Base-by-base conservation (phyloP, 139 green algal genomes). In the Coccomyxa sp. region DNA sequence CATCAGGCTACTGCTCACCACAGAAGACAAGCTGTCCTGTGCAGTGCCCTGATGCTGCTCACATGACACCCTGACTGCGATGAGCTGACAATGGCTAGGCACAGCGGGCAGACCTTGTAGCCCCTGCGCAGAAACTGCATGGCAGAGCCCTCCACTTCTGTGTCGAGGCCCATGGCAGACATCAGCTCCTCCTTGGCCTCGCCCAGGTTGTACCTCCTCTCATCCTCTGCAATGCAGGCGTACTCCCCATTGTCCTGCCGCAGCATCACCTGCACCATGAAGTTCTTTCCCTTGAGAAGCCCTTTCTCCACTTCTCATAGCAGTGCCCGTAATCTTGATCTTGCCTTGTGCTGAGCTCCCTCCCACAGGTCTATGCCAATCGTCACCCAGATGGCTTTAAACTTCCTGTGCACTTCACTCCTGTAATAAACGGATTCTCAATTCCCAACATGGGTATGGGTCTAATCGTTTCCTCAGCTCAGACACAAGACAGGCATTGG, bases 81-180 rank as follows among this genome's bases (percentile, higher is more conserved):
- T 9, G 35, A 7, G 29, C 12, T 8, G 10, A 39, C 33, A 36
- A 74, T 40, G 31, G 7, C n/a, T 31, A 7, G 8, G n/a, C 37
- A 58, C 31, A 58, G 1, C 9, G 10, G 8, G 58, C 76, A 5
- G 58, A 84, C 85, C 80, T 97, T 98, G 86, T 93, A 92, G 1
- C 94, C 94, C 2, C 86, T 75, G 76, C 94, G 85, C 77, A 98
- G 83, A 76, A 96, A 93, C 55, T 87, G 85, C 89, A 92, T 88
- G 4, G 87, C 68, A 55, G 86, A 92, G 35, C 93, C 93, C 76
- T 91, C 83, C 73, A 86, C 87, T 80, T 96, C 93, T 0, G 93
- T 97, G 83, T 96, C 88, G 10, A 98, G 86, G 6, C 94, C 94
- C 91, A 97, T 94, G 0, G 93, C 90, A 5, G 77, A 73, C 82